Percentiles rank a stretch among this genome's conserved stretches.
Conservation (phyloP, 345 rosid genomes). For the Dipteronia sinensis region DNA sequence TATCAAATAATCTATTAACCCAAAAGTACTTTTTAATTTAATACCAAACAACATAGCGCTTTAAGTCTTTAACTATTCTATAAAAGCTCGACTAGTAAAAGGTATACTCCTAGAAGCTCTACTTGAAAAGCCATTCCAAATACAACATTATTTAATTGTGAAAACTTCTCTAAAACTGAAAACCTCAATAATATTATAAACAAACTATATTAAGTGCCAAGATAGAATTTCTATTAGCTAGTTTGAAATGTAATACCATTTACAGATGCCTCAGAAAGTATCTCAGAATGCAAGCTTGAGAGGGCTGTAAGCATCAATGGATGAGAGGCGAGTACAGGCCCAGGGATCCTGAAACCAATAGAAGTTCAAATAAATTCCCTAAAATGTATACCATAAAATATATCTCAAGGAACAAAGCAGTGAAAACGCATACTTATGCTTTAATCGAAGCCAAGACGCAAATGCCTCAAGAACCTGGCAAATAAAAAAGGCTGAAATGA, state of each 20-base stretch:
- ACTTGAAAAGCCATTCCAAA: background rate
- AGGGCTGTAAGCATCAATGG: conserved; percentile 90
- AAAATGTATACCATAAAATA: background rate
- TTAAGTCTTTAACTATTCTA: background rate
- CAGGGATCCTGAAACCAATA: conserved; percentile 77
- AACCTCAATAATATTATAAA: conserved; percentile 10
- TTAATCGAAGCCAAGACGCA: conserved; percentile 96
- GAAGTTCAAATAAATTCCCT: conserved; percentile 20
- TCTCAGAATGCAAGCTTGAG: conserved; percentile 81
- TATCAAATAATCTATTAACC: background rate
- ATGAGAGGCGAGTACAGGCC: conserved; percentile 79
- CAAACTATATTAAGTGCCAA: background rate
- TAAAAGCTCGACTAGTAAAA: background rate
- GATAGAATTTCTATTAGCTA: conserved; percentile 14
- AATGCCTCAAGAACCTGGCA: conserved; percentile 97
- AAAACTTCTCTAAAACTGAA: background rate
- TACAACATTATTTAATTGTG: background rate
- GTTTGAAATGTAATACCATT: conserved; percentile 64
- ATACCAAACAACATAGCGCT: background rate
- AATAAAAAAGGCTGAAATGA: conserved; percentile 25
- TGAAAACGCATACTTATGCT: conserved; percentile 63
- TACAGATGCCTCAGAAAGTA: conserved; percentile 95
- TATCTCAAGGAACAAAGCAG: background rate
- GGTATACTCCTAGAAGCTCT: background rate
- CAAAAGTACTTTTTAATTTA: background rate